Percentiles rank a stretch among this genome's conserved stretches.
phyloP scores from a whole-genome alignment of 176 grass and related monocot species.

The Elaeis guineensis region DNA sequence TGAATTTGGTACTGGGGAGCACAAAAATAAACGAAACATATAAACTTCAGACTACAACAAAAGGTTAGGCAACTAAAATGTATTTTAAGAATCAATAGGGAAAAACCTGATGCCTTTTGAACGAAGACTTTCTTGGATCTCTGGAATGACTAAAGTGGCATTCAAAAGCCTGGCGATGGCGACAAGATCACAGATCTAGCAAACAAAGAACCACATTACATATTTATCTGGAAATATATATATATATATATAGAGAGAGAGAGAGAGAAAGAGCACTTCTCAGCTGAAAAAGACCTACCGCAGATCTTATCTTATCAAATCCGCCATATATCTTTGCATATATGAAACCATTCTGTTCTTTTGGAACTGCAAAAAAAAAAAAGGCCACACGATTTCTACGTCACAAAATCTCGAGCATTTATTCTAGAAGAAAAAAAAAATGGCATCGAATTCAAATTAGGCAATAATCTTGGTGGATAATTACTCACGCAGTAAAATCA shows the following conservation, averaged over 20 bases:
- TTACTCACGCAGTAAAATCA: too few relatives aligned
- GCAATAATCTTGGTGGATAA: too few relatives aligned
- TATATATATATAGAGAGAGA: too few relatives aligned
- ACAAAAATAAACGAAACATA: constrained; percentile 14
- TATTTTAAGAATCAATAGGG: constrained; percentile 7
- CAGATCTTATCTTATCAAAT: constrained; percentile 96
- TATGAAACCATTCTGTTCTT: constrained; percentile 75
- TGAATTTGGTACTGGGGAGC: constrained; percentile 75
- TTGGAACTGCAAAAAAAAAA: constrained; percentile 47
- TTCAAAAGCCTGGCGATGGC: constrained; percentile 83
- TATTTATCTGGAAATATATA: not conserved
- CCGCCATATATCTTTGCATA: constrained; percentile 96
- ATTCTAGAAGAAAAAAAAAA: too few relatives aligned
- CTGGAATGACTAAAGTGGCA: constrained; percentile 94
- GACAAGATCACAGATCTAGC: constrained; percentile 96
- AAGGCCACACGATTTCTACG: too few relatives aligned
- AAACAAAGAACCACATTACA: constrained; percentile 38
- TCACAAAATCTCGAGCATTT: too few relatives aligned
- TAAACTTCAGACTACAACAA: not conserved
- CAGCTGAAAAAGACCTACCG: constrained; percentile 50
- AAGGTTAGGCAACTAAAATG: not conserved
- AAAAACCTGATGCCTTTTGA: constrained; percentile 87
- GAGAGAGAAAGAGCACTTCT: too few relatives aligned
- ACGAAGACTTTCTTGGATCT: constrained; percentile 82
- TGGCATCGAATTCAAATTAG: too few relatives aligned